Evolutionary conservation across 257 asterid genomes (phyloP), one percentile per base, ranked within the genome.

Genomic region (Nicotiana sylvestris): DNA sequence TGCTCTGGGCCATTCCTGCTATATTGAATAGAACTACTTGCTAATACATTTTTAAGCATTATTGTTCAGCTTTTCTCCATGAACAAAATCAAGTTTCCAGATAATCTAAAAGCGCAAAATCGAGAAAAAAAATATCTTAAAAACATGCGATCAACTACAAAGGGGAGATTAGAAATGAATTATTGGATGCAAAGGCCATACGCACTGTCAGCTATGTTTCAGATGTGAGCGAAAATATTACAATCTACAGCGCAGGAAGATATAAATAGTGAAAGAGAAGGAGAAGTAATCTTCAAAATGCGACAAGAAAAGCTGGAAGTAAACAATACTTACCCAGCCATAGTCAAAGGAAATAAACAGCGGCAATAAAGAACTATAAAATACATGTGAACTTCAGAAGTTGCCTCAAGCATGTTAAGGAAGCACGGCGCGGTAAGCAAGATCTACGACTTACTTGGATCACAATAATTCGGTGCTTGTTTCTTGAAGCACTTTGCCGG

Each of bases 391-490:
- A 65, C 53, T 65, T 65, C 77, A 65, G 60, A 32, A 81, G 76
- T 62, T 80, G 61, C 57, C 7, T 80, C 16, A 80, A 51, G 17
- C 9, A 51, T 65, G 35, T 49, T 66, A 67, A 51, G 72, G 58
- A 56, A 61, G 62, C 77, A 21, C 11, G 17, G 65, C 29, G 62
- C 56, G 57, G 56, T 79, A 51, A 61, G 58, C 35, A 78, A 78
- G 66, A 81, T 16, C 76, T 57, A 74, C 18, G 12, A 84, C 91
- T 88, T 87, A 92, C 99, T 84, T 94, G 98, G 88, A 95, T 92
- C 87, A 92, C 81, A 65, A 91, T 80, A 55, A 85, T 90, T 51
- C 76, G 83, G 55, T 87, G 89, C 82, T 84, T 90, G 76, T 89
- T 87, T 86, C 86, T 91, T 74, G 85, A 81, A 35, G 83, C 91